Conservation (phyloP, 140 eudicot genomes). For the Senecio squalidus region DNA sequence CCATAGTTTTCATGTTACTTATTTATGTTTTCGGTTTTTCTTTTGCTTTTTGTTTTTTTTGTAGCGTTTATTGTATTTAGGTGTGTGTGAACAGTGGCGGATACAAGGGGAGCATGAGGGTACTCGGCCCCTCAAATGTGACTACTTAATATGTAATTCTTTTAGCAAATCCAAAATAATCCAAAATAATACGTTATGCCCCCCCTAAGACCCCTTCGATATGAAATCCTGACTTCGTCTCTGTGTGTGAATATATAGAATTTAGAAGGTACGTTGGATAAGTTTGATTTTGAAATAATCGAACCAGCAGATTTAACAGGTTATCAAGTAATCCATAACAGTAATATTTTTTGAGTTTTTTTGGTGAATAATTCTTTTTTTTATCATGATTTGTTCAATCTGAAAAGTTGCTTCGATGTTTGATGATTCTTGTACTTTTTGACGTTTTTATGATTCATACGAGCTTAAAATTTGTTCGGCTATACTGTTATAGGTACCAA, state of each 20-base stretch:
- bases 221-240: too few species aligned
- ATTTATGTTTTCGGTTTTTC: background rate
- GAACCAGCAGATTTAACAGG: background rate
- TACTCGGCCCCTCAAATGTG: too few species aligned
- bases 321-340: background rate
- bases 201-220: too few species aligned
- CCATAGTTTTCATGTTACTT: background rate
- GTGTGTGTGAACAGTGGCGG: too few species aligned
- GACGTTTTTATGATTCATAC: slow-evolving; percentile 9
- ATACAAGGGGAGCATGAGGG: too few species aligned
- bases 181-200: too few species aligned
- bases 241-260: too few species aligned
- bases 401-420: background rate
- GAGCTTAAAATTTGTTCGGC: background rate
- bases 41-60: background rate
- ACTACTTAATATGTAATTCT: too few species aligned
- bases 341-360: background rate
- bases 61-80: background rate
- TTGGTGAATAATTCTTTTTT: background rate
- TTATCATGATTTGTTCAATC: background rate
- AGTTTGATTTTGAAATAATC: background rate
- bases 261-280: too few species aligned
- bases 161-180: too few species aligned
- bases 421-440: slow-evolving; percentile 8
- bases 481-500: slow-evolving; percentile 61